Evolutionary conservation across 176 grass and related monocot genomes (phyloP).

Genomic region (Eleusine indica): DNA sequence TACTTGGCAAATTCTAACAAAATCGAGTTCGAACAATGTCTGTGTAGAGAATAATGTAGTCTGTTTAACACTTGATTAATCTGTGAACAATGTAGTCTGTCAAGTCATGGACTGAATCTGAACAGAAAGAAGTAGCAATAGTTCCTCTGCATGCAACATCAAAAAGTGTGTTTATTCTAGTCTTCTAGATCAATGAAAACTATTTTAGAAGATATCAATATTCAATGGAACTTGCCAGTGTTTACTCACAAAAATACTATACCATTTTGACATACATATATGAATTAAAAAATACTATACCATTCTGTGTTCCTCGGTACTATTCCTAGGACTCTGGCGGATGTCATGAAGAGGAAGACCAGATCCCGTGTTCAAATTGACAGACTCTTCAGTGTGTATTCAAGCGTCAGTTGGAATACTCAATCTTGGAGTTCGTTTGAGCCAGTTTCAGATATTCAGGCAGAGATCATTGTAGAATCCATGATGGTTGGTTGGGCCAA

Average conservation of each 20-base stretch:
- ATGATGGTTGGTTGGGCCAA: not conserved
- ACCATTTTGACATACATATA: not conserved
- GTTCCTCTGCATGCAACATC: conserved; percentile 62
- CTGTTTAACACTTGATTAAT: too few relatives aligned
- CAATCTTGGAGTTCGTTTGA: not conserved
- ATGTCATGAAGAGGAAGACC: conserved; percentile 59
- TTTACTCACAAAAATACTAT: conserved; percentile 7
- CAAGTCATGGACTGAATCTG: not conserved
- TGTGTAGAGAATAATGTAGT: too few relatives aligned
- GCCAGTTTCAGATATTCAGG: conserved; percentile 2
- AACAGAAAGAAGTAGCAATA: conserved; percentile 72
- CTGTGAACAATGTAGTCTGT: too few relatives aligned
- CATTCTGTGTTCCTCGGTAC: conserved; percentile 53
- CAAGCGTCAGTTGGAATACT: not conserved
- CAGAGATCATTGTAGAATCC: not conserved
- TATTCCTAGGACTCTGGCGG: conserved; percentile 62
- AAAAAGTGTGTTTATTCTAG: conserved; percentile 29
- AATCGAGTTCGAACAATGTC: too few relatives aligned
- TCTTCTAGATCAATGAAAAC: not conserved
- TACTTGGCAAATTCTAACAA: too few relatives aligned
- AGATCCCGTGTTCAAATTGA: conserved; percentile 40
- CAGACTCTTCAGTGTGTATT: not conserved
- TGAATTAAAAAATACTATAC: not conserved
- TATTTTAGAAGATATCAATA: not conserved
- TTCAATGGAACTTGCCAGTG: not conserved